Percentiles rank a stretch among this genome's conserved stretches.
phyloP scores from a whole-genome alignment of 2,329 filamentous ascomycete species.

The Colletotrichum spinosum region DNA sequence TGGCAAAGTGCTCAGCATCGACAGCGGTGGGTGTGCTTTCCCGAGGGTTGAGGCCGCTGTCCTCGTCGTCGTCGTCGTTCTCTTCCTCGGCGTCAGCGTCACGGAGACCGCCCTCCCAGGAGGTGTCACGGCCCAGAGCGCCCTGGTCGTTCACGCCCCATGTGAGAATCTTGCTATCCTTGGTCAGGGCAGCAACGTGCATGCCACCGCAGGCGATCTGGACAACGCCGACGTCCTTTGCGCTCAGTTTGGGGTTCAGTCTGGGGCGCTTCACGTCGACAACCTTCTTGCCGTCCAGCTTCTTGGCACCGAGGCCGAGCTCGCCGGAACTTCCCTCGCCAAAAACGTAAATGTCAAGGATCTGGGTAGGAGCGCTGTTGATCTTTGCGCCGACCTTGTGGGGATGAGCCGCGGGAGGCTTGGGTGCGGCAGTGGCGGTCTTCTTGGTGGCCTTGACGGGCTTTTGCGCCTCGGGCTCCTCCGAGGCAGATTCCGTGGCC shows the following conservation, averaged over 20 bases:
- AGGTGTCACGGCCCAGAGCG: slow-evolving; percentile 79
- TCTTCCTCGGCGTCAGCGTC: slow-evolving; percentile 60
- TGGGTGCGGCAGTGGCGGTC: slow-evolving; percentile 30
- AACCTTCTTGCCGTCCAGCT: slow-evolving; percentile 67
- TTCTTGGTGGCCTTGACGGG: slow-evolving; percentile 37
- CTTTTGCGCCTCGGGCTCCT: slow-evolving; percentile 31
- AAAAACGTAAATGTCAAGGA: slow-evolving; percentile 82
- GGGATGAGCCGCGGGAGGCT: slow-evolving; percentile 27
- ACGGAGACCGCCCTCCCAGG: slow-evolving; percentile 72
- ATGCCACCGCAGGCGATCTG: slow-evolving; percentile 84
- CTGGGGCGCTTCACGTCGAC: slow-evolving; percentile 82
- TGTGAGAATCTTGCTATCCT: slow-evolving; percentile 83
- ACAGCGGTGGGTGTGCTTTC: slow-evolving; percentile 76
- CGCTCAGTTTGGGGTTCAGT: slow-evolving; percentile 70
- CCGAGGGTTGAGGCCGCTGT: slow-evolving; percentile 75
- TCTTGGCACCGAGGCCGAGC: slow-evolving; percentile 80
- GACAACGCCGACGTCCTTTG: slow-evolving; percentile 73
- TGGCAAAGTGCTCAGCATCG: slow-evolving; percentile 67
- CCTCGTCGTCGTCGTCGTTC: slow-evolving; percentile 61
- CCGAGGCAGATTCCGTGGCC: slow-evolving; percentile 20
- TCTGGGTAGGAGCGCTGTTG: slow-evolving; percentile 71
- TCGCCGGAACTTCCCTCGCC: slow-evolving; percentile 85
- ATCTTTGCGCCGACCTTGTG: slow-evolving; percentile 43
- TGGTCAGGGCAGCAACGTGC: slow-evolving; percentile 82
- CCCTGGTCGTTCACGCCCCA: slow-evolving; percentile 92